phyloP scores from a whole-genome alignment of 139 green algal species.

The Ettlia oleoabundans region DNA sequence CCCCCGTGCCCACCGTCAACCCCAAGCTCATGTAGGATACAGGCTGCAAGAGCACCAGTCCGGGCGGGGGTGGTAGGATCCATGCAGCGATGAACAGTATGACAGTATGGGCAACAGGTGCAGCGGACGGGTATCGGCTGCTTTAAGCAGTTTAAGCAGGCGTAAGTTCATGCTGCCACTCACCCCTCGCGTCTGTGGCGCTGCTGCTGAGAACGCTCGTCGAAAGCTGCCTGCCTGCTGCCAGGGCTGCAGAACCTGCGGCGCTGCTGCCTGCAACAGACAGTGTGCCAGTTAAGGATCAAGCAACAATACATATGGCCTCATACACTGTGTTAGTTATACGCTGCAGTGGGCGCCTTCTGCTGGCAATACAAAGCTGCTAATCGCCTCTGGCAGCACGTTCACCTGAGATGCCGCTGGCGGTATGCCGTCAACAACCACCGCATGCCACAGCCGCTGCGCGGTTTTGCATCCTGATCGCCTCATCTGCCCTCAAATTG shows the following conservation, averaged over 20 bases:
- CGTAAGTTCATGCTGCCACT: not conserved
- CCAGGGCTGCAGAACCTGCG: not conserved
- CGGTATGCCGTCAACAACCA: not conserved
- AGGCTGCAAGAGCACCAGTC: slow-evolving; percentile 33
- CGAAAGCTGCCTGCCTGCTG: not conserved
- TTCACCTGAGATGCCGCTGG: not conserved
- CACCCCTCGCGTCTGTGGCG: slow-evolving; percentile 31
- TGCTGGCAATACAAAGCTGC: too few relatives aligned
- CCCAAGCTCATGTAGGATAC: slow-evolving; percentile 61
- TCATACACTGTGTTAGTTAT: too few relatives aligned
- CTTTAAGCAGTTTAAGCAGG: not conserved
- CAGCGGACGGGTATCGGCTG: too few relatives aligned
- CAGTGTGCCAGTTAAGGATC: not conserved
- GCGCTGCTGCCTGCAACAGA: slow-evolving; percentile 4
- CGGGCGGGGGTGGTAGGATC: too few relatives aligned
- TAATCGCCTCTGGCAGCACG: too few relatives aligned
- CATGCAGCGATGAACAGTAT: too few relatives aligned
- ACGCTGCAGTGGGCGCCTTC: too few relatives aligned
- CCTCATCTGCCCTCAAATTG: slow-evolving; percentile 6
- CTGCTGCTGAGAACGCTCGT: not conserved
- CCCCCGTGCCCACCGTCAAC: slow-evolving; percentile 58
- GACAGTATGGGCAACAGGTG: too few relatives aligned
- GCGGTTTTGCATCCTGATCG: slow-evolving; percentile 5
- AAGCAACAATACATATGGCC: not conserved
- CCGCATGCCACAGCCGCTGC: not conserved